Conservation (phyloP, 2,329 filamentous ascomycete species). For the Penicillium sp. region DNA sequence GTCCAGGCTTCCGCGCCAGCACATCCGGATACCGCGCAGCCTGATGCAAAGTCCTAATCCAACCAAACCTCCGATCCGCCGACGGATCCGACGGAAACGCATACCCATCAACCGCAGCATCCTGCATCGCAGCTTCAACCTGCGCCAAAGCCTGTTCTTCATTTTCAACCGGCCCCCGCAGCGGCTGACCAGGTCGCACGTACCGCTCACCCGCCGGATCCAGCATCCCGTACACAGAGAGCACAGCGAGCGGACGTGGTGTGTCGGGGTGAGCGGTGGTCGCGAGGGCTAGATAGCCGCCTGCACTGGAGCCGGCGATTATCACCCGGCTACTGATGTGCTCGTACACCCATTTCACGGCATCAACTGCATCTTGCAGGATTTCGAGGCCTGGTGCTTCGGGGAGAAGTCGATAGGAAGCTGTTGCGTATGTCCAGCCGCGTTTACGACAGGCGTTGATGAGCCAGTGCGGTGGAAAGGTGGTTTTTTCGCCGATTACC, state of each 20-base stretch:
- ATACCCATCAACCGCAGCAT: not conserved
- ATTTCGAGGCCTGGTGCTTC: constrained; percentile 7
- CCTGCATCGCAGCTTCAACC: not conserved
- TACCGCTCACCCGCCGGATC: not conserved
- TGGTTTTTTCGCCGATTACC: constrained; percentile 3
- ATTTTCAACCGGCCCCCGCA: not conserved
- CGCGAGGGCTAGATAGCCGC: constrained; percentile 16
- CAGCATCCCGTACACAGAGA: constrained; percentile 5
- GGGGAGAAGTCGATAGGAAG: constrained; percentile 11
- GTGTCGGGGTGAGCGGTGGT: constrained; percentile 3
- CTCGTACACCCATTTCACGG: constrained; percentile 1
- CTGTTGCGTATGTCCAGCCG: constrained; percentile 15
- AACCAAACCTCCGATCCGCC: not conserved
- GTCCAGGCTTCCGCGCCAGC: not conserved
- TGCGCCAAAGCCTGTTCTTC: not conserved
- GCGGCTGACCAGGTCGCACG: not conserved
- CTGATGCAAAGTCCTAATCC: constrained; percentile 9
- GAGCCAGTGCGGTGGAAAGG: constrained; percentile 10
- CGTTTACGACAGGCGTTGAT: constrained; percentile 9
- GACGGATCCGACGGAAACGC: not conserved
- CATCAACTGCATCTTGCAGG: constrained; percentile 10
- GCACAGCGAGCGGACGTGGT: not conserved
- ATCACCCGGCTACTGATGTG: constrained; percentile 10
- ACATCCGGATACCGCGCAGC: not conserved
- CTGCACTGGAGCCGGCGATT: constrained; percentile 16